Evolutionary conservation across 2,329 filamentous ascomycete genomes (phyloP), one percentile per base, ranked within the genome.

Genomic region (Aspergillus awamori): DNA sequence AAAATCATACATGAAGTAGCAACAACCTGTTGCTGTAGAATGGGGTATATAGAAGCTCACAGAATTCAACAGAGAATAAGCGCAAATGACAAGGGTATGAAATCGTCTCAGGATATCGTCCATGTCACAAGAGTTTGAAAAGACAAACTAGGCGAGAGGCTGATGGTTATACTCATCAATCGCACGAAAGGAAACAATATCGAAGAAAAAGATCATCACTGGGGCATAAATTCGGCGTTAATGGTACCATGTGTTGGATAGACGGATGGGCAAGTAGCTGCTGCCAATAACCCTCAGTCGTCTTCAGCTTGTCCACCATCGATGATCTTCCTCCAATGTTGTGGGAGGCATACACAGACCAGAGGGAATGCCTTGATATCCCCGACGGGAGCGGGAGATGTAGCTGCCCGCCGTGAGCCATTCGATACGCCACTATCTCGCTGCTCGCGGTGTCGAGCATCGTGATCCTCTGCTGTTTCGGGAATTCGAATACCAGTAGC

Each of bases 281-380:
- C 58, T 57, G 54, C 59, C 53, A 57, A 38, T 64, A 60, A 63
- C 70, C 62, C 59, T 53, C 57, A 61, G 48, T 53, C 68, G 38
- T 71, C 71, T 39, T 72, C 70, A 54, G 67, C 70, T 61, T 71
- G 66, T 59, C 97, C 93, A 61, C 93, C 92, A 66, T 98, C 94
- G 69, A 98, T 96, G 2, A 94, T 98, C 80, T 95, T 97, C 72
- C 89, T 88, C 94, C 94, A 99, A 77, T 97, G 93, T 72, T 97
- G 91, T 26, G 94, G 95, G 33, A 97, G 82, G 77, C 95, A 98
- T 45, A 98, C 92, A 73, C 94, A 99, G 53, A 99, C 94, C 65
- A 99, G 84, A 26, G 95, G 95, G 83, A 98, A 98, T 33, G 95
- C 95, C 78, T 98, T 98, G 81, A 98, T 95, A 75, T 98, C 94